These are phyloP conservation scores for Nasturtium officinale DNA, from an alignment of 345 rosid genomes.

Conservation along the genomic window DNA sequence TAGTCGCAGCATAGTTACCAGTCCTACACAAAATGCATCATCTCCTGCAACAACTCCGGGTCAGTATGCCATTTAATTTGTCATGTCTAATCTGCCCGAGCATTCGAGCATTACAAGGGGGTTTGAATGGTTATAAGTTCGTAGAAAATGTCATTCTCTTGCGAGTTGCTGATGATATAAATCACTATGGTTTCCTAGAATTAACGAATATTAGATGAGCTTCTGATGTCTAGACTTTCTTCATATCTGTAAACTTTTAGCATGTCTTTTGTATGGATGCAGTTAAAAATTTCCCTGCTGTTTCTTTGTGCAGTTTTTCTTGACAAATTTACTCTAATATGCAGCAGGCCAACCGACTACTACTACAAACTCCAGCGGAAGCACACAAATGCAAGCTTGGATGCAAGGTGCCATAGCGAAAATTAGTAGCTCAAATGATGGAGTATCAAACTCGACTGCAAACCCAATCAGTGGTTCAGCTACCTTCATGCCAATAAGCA, in stretches of 20 bases:
- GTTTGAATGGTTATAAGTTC: conserved; percentile 8
- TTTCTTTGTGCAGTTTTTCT: conserved; percentile 23
- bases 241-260: conserved; percentile 7
- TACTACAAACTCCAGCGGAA: conserved; percentile 80
- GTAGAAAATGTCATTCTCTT: conserved; percentile 11
- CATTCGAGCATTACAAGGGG: conserved; percentile 4
- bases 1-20: conserved; percentile 77
- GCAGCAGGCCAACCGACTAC: conserved; percentile 74
- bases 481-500: conserved; percentile 93
- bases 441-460: conserved; percentile 61
- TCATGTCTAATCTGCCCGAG: conserved; percentile 17
- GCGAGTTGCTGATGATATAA: conserved; percentile 4
- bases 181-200: conserved; percentile 7
- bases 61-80: conserved; percentile 47
- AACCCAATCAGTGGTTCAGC: conserved; percentile 83
- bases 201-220: conserved; percentile 15
- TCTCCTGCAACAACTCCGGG: conserved; percentile 82
- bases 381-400: conserved; percentile 98
- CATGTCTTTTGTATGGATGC: conserved; percentile 17
- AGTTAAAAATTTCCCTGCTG: conserved; percentile 15
- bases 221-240: conserved; percentile 9
- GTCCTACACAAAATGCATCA: conserved; percentile 85
- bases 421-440: conserved; percentile 87
- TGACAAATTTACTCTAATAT: conserved; percentile 36
- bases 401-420: conserved; percentile 98